phyloP scores from a whole-genome alignment of 129 eudicot species.

The Tanacetum coccineum region DNA sequence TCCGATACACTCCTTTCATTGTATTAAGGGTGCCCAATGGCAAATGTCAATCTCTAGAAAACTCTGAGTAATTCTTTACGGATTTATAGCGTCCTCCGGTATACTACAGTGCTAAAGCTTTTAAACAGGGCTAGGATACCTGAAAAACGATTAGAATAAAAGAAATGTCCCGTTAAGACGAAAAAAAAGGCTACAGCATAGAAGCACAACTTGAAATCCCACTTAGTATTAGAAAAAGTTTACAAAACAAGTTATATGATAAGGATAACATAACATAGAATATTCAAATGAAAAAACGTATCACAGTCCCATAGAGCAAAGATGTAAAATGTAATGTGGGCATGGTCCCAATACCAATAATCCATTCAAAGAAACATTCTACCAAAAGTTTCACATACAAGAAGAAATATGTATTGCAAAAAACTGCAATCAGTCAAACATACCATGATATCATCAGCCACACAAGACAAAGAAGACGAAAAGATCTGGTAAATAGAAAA shows the following conservation, averaged over 20 bases:
- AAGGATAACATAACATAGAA: conserved; percentile 8
- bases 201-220: conserved; percentile 5
- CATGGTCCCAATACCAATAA: not conserved
- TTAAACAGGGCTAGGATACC: conserved; percentile 29
- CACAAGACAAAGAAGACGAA: not conserved
- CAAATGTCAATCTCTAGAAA: conserved; percentile 38
- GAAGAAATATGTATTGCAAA: not conserved
- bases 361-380: not conserved
- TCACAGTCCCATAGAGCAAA: no score
- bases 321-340: no score
- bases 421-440: no score
- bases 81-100: conserved; percentile 25
- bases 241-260: conserved; percentile 5
- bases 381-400: not conserved
- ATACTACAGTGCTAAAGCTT: conserved; percentile 17
- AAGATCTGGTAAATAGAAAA: not conserved
- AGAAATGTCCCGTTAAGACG: not conserved
- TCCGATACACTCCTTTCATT: conserved; percentile 75
- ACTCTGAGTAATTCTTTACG: conserved; percentile 28
- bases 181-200: not conserved
- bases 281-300: not conserved
- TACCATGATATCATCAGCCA: no score
- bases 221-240: not conserved
- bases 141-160: conserved; percentile 24
- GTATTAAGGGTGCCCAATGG: conserved; percentile 34